Evolutionary conservation across 2,329 filamentous ascomycete genomes (phyloP).

Genomic region (Aspergillus sp.): DNA sequence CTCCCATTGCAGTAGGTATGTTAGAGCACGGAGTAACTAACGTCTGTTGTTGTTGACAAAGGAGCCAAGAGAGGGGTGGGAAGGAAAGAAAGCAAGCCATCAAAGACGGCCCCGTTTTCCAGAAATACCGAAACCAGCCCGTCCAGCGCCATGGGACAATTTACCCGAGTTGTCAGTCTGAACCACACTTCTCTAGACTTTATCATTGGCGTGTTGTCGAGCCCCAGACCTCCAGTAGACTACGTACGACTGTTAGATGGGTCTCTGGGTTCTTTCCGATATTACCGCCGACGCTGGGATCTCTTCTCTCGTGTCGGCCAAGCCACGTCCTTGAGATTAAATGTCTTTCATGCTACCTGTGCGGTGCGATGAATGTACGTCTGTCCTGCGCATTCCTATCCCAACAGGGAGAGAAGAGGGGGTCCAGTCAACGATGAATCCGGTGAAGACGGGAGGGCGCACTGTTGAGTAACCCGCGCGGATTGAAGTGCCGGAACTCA

Average conservation of each 20-base stretch:
- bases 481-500: not conserved
- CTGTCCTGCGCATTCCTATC: not conserved
- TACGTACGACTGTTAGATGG: not conserved
- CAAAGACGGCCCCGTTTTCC: not conserved
- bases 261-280: not conserved
- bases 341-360: not conserved
- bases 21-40: too few species aligned
- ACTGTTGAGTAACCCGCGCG: not conserved
- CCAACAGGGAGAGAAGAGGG: not conserved
- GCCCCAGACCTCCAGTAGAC: not conserved
- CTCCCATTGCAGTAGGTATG: not conserved
- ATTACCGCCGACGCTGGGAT: not conserved
- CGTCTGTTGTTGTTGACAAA: too few species aligned
- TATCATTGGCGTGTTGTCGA: constrained; percentile 4
- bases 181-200: not conserved
- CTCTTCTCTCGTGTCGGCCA: too few species aligned
- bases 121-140: not conserved
- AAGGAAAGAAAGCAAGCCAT: not conserved
- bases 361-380: not conserved
- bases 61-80: not conserved
- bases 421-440: not conserved
- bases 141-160: not conserved
- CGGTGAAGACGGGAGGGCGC: not conserved
- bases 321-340: not conserved
- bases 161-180: not conserved